Percentiles rank a stretch among this genome's conserved stretches.
Conservation (phyloP, 1,139 yeast species). For the Blastobotrys indianensis region DNA sequence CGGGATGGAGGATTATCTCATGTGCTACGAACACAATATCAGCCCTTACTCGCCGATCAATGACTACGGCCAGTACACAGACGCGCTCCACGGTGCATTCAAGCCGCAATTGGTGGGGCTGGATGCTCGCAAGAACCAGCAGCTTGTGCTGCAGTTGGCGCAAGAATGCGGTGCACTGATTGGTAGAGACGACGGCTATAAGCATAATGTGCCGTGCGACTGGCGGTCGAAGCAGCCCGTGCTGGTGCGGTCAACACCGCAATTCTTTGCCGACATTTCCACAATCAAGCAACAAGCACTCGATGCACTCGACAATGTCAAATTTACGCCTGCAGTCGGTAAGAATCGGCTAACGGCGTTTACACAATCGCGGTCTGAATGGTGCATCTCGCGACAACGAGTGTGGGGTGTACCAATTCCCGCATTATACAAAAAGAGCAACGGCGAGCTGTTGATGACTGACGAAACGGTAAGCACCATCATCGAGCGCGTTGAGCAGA, state of each 20-base stretch:
- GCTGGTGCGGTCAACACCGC: slow-evolving; percentile 92
- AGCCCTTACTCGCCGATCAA: slow-evolving; percentile 73
- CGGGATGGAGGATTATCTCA: slow-evolving; percentile 85
- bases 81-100: slow-evolving; percentile 42
- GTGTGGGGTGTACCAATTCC: slow-evolving; percentile 99
- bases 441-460: slow-evolving; percentile 55
- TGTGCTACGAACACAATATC: slow-evolving; percentile 56
- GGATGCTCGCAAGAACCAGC: slow-evolving; percentile 60
- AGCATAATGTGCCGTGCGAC: slow-evolving; percentile 91
- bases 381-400: slow-evolving; percentile 97
- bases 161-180: slow-evolving; percentile 43
- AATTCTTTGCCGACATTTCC: slow-evolving; percentile 90
- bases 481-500: slow-evolving; percentile 47
- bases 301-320: slow-evolving; percentile 53
- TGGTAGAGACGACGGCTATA: slow-evolving; percentile 45
- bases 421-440: slow-evolving; percentile 57
- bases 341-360: slow-evolving; percentile 65
- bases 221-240: slow-evolving; percentile 97
- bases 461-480: slow-evolving; percentile 48
- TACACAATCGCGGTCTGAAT: slow-evolving; percentile 73
- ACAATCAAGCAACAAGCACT: slow-evolving; percentile 61
- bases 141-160: slow-evolving; percentile 42
- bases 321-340: slow-evolving; percentile 71
- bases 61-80: slow-evolving; percentile 58
- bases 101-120: slow-evolving; percentile 43